Percentiles rank a stretch among this genome's conserved stretches.
These are phyloP conservation scores for Botrytis galanthina DNA, from an alignment of 2,329 filamentous ascomycete species.

Conservation along the genomic window DNA sequence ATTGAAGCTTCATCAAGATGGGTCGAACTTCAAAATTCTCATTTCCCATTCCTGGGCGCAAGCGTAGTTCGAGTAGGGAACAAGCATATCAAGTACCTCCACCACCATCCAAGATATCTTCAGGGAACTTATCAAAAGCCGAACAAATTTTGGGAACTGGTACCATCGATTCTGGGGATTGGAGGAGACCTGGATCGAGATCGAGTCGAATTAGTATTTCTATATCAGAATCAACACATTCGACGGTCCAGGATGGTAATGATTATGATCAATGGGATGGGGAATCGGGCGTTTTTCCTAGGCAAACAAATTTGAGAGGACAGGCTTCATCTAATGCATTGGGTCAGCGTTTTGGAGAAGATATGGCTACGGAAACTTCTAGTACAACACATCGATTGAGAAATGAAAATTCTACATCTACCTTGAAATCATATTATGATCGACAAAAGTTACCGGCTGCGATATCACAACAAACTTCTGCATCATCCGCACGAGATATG, in stretches of 20 bases:
- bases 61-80: conserved; percentile 25
- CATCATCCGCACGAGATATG: conserved; percentile 43
- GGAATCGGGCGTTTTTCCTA: conserved; percentile 32
- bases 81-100: conserved; percentile 16
- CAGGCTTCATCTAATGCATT: conserved; percentile 48
- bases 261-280: conserved; percentile 32
- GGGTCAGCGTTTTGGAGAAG: conserved; percentile 42
- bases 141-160: conserved; percentile 35
- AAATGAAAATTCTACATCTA: conserved; percentile 44
- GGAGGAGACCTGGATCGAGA: conserved; percentile 34
- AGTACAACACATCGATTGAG: conserved; percentile 39
- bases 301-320: conserved; percentile 39
- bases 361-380: conserved; percentile 38
- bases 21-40: conserved; percentile 40
- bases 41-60: conserved; percentile 39
- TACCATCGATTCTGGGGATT: conserved; percentile 25
- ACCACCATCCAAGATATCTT: conserved; percentile 5
- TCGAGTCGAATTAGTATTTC: conserved; percentile 44
- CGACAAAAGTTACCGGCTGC: conserved; percentile 42
- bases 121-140: conserved; percentile 34
- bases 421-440: conserved; percentile 48
- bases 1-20: conserved; percentile 30
- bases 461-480: conserved; percentile 45
- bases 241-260: conserved; percentile 29
- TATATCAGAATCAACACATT: conserved; percentile 38